These are phyloP conservation scores for Epichloe coenophiala DNA, from an alignment of 2,329 filamentous ascomycete species.

Conservation along the genomic window DNA sequence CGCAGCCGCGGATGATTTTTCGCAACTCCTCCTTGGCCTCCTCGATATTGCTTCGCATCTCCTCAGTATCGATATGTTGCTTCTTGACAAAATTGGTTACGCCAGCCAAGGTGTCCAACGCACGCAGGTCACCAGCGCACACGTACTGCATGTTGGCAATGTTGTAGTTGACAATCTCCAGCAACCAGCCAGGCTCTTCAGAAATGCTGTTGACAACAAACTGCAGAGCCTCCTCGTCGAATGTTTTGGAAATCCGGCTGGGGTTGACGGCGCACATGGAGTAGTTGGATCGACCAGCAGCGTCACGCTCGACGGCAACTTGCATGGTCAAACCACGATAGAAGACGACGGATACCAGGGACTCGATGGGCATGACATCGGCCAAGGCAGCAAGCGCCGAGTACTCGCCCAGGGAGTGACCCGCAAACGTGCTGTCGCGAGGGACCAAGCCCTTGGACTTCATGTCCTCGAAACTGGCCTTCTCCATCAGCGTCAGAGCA, in stretches of 20 bases:
- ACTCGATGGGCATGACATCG: slow-evolving; percentile 98
- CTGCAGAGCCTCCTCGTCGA: slow-evolving; percentile 93
- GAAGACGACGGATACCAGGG: slow-evolving; percentile 94
- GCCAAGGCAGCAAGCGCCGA: slow-evolving; percentile 90
- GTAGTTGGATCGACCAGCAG: slow-evolving; percentile 87
- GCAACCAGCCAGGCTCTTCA: slow-evolving; percentile 84
- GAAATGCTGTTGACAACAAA: slow-evolving; percentile 94
- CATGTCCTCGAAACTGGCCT: slow-evolving; percentile 99
- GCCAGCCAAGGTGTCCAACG: slow-evolving; percentile 59
- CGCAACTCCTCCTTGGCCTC: slow-evolving; percentile 82
- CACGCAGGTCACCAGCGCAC: slow-evolving; percentile 55
- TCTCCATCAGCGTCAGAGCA: slow-evolving; percentile 96
- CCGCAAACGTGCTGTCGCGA: slow-evolving; percentile 91
- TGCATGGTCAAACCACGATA: slow-evolving; percentile 99
- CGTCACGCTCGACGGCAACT: slow-evolving; percentile 94
- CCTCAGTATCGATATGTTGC: slow-evolving; percentile 93
- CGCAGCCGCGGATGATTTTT: slow-evolving; percentile 81
- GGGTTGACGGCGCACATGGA: slow-evolving; percentile 99
- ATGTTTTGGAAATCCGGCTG: slow-evolving; percentile 94
- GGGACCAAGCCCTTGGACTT: slow-evolving; percentile 91
- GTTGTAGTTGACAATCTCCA: slow-evolving; percentile 98
- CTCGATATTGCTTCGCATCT: slow-evolving; percentile 78
- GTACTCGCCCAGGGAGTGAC: slow-evolving; percentile 98
- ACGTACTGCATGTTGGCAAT: slow-evolving; percentile 66
- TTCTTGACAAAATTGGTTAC: slow-evolving; percentile 92